Evolutionary conservation across 305 asterid species (phyloP), one percentile per base, ranked within the genome.

Genomic region (Withania somnifera): DNA sequence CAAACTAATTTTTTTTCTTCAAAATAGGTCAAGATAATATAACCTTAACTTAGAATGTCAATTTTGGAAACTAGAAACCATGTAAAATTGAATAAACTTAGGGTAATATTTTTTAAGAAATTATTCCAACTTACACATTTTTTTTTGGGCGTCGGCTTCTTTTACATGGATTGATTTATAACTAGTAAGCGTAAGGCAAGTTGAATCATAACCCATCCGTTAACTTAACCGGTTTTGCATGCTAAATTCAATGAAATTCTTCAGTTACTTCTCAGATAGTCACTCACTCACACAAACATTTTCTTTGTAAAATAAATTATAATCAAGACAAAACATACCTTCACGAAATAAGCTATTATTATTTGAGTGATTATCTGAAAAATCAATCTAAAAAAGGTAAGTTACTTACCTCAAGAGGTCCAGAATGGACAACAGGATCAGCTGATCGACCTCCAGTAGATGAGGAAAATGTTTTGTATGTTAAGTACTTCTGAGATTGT

Each of bases 371-470:
- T 7, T 34, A 34, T 34, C 38, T 4, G 40, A 36, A 2, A 36
- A 36, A 36, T 36, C 6, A 36, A 4, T 7, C 0, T 7, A 36
- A 36, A 36, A 36, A 36, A 36, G 3, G 2, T 63, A 30, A 9
- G 15, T 58, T 3, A 75, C 90, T 57, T 78, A 90, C 98, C 51
- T 90, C 93, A n/a, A 86, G 93, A n/a, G 91, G 86, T 0, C 87
- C 95, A 77, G 94, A 84, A 64, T 92, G 98, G 40, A 63, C 73
- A n/a, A 89, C 89, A 0, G 95, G 97, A 78, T 92, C 97, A 4
- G 92, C 95, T 0, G 95, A 89, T 75, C 89, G 81, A 51, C 95
- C 94, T 7, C 54, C 69, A n/a, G 90, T 28, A 81, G 81, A 82
- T 82, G 82, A 42, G 54, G 82, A 76, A 42, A 86, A 28, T 28